Percentiles rank a stretch among this genome's conserved stretches.
These are phyloP conservation scores for Asterionellopsis glacialis DNA, from an alignment of 108 stramenopile genomes.

Conservation along the genomic window DNA sequence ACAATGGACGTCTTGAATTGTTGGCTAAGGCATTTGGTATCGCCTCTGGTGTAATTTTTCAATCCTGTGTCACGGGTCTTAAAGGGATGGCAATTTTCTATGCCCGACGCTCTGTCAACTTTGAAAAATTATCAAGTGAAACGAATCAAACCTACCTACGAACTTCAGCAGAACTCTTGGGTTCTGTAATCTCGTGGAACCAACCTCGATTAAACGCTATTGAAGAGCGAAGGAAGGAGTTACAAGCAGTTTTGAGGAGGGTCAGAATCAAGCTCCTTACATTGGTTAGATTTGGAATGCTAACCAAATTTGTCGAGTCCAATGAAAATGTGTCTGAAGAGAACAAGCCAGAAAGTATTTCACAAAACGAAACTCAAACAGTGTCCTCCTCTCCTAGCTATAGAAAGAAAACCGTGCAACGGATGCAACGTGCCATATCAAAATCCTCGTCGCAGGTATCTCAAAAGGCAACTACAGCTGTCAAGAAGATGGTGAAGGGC, in stretches of 20 bases:
- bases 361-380: not conserved
- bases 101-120: constrained; percentile 8
- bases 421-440: not conserved
- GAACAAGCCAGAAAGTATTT: too few relatives aligned
- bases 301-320: too few relatives aligned
- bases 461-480: too few relatives aligned
- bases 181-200: constrained; percentile 2
- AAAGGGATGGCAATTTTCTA: constrained; percentile 39
- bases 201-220: too few relatives aligned
- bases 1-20: constrained; percentile 3
- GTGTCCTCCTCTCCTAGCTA: too few relatives aligned
- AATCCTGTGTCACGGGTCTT: constrained; percentile 8
- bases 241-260: too few relatives aligned
- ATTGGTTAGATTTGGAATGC: too few relatives aligned
- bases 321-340: too few relatives aligned
- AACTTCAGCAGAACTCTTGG: constrained; percentile 32
- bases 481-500: constrained; percentile 9
- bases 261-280: too few relatives aligned
- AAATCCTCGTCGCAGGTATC: not conserved
- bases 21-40: constrained; percentile 15
- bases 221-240: too few relatives aligned
- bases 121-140: constrained; percentile 9
- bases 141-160: constrained; percentile 20
- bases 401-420: not conserved
- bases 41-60: constrained; percentile 12